These are phyloP conservation scores for barrel medic (Medicago truncatula) DNA, from an alignment of 306 rosid species.

Conservation along the genomic window DNA sequence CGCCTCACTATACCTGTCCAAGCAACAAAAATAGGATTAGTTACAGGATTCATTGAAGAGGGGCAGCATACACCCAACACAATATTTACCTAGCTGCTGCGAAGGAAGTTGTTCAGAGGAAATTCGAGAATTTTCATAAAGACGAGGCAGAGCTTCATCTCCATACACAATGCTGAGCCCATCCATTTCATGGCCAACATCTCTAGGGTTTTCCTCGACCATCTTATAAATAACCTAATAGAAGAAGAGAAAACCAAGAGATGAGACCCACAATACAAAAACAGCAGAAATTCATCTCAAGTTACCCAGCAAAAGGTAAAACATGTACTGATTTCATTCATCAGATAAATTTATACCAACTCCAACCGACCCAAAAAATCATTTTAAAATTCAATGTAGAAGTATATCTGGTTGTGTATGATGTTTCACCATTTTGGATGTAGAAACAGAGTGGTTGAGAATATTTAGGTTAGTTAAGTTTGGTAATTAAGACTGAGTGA, in stretches of 20 bases:
- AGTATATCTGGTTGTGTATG: neutral
- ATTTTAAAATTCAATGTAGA: slow-evolving; percentile 26
- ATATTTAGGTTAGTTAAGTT: neutral
- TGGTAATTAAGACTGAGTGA: slow-evolving; percentile 1
- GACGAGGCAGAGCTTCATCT: slow-evolving; percentile 91
- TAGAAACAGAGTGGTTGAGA: slow-evolving; percentile 4
- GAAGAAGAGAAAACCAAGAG: slow-evolving; percentile 35
- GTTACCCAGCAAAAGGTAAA: slow-evolving; percentile 24
- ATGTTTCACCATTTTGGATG: neutral
- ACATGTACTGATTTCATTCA: neutral
- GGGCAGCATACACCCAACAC: neutral
- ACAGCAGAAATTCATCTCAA: neutral
- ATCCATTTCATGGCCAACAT: slow-evolving; percentile 98
- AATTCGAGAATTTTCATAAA: slow-evolving; percentile 91
- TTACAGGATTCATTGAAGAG: slow-evolving; percentile 7
- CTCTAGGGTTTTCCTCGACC: slow-evolving; percentile 99
- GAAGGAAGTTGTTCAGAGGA: slow-evolving; percentile 95
- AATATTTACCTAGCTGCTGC: slow-evolving; percentile 67
- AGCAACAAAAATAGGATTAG: slow-evolving; percentile 38
- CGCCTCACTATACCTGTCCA: slow-evolving; percentile 90
- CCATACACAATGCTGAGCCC: slow-evolving; percentile 95
- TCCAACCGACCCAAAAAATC: neutral
- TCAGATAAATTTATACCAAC: slow-evolving; percentile 15
- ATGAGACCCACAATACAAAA: slow-evolving; percentile 34
- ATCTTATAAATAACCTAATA: slow-evolving; percentile 89